These are phyloP conservation scores for Cytospora leucostoma DNA, from an alignment of 2,329 filamentous ascomycete genomes.

Conservation along the genomic window DNA sequence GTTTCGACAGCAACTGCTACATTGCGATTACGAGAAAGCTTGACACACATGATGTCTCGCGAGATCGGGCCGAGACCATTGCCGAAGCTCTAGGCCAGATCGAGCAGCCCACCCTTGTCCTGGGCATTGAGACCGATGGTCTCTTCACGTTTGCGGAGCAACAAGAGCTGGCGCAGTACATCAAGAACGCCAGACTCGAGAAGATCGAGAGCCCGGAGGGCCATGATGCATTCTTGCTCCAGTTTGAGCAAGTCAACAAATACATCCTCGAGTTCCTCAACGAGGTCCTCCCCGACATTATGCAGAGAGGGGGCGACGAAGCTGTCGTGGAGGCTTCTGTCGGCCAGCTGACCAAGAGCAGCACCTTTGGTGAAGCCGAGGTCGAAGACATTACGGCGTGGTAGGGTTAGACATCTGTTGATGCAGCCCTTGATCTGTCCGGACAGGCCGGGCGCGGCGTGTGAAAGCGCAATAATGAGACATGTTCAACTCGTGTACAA, in stretches of 20 bases:
- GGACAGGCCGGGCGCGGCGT: constrained; percentile 7
- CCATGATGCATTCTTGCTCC: constrained; percentile 92
- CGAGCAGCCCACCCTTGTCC: constrained; percentile 83
- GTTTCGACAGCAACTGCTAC: constrained; percentile 98
- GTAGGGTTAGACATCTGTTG: constrained; percentile 49
- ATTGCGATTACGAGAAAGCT: constrained; percentile 98
- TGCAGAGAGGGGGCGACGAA: constrained; percentile 60
- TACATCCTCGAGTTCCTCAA: constrained; percentile 84
- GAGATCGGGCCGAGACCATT: constrained; percentile 68
- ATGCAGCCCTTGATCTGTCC: background rate
- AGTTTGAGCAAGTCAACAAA: constrained; percentile 95
- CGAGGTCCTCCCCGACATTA: constrained; percentile 84
- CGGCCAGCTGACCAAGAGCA: constrained; percentile 75
- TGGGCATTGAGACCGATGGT: constrained; percentile 94
- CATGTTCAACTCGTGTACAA: constrained; percentile 28
- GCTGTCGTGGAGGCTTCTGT: constrained; percentile 51
- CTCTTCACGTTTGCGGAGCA: constrained; percentile 98
- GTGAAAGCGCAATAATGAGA: constrained; percentile 18
- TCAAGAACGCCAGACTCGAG: constrained; percentile 75
- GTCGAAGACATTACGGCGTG: constrained; percentile 95
- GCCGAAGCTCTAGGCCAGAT: constrained; percentile 78
- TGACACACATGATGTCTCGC: constrained; percentile 93
- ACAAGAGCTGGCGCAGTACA: constrained; percentile 81
- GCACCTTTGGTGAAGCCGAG: constrained; percentile 93
- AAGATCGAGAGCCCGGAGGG: constrained; percentile 93